Base-by-base conservation (phyloP, 2,329 filamentous ascomycete species). In the Arachnopeziza araneosa region DNA sequence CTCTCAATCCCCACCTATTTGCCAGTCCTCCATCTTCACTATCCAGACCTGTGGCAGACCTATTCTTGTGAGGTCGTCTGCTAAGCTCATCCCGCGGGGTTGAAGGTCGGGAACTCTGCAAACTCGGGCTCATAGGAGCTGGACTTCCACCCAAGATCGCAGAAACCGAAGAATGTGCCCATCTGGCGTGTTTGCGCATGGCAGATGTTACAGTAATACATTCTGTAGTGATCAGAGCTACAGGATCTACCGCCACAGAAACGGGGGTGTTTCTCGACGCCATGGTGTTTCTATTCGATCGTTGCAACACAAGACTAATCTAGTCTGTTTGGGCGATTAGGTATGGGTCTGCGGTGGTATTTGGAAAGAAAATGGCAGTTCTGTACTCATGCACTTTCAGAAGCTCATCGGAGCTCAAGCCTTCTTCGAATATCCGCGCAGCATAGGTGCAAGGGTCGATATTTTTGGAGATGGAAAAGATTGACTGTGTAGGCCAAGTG, bases 131-230 rank as follows among this genome's bases (percentile, higher is more conserved):
- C 74, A 69, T 75, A 71, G 63, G 77, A 72, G 72, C 77, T 58
- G 80, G 78, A 57, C 79, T 80, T 65, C 91, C 91, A 55, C 95
- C 95, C 32, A 99, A 81, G 63, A 99, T 99, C 57, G 93, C 93
- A 48, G 95, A 92, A 52, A 99, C 95, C 5, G 93, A 97, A 14
- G 93, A 96, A 74, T 98, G 93, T 54, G 92, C 91, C 81, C 93
- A 98, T 66, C 95, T 89, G 65, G 92, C 90, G 83, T 97, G 89
- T 78, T 99, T 99, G 71, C 96, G 93, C 83, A 99, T 97, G 63
- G 93, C 92, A 64, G 93, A 97, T 17, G 95, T 98, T 77, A 99
- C 93, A 52, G 93, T 93, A 73, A 98, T 98, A 76, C 95, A 99
- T 86, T 99, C 95, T 76, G 93, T 96, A 64, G 96, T 96, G 66